A percentile compares a stretch with the other conserved stretches of the same genome.
phyloP scores from a whole-genome alignment of 2,329 filamentous ascomycete species.

The Aspergillus jensenii region DNA sequence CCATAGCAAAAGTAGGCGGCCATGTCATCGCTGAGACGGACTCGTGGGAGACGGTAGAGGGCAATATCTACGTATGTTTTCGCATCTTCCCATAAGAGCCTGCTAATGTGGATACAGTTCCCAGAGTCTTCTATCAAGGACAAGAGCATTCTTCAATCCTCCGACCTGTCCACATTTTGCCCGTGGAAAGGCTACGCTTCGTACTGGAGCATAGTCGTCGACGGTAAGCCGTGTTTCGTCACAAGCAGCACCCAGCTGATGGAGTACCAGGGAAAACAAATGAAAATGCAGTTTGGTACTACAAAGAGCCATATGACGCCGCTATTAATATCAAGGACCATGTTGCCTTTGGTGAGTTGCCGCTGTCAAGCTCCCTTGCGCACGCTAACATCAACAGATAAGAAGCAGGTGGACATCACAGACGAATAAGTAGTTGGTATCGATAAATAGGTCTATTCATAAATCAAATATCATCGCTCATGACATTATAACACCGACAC shows the following conservation, averaged over 20 bases:
- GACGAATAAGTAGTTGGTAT: not conserved
- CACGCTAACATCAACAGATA: not conserved
- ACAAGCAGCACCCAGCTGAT: not conserved
- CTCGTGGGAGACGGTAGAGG: constrained; percentile 57
- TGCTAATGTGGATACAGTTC: constrained; percentile 31
- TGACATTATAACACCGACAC: not conserved
- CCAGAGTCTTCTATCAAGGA: constrained; percentile 48
- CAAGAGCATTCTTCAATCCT: constrained; percentile 45
- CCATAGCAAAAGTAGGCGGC: constrained; percentile 51
- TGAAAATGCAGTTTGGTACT: constrained; percentile 60
- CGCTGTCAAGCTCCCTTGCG: not conserved
- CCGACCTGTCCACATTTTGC: constrained; percentile 51
- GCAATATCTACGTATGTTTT: constrained; percentile 50
- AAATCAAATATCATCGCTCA: not conserved
- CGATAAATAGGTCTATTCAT: not conserved
- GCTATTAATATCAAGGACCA: constrained; percentile 54
- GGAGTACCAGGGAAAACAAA: constrained; percentile 42
- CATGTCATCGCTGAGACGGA: constrained; percentile 52
- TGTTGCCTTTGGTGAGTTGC: constrained; percentile 58
- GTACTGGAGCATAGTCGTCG: constrained; percentile 56
- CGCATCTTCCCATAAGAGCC: too few species aligned
- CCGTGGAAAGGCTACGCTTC: constrained; percentile 59
- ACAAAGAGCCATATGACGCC: constrained; percentile 52
- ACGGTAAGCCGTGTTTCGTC: constrained; percentile 33
- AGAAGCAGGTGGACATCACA: not conserved